These are phyloP conservation scores for Inonotus obliquus DNA, from an alignment of 1,284 basidiomycete genomes.

Conservation along the genomic window DNA sequence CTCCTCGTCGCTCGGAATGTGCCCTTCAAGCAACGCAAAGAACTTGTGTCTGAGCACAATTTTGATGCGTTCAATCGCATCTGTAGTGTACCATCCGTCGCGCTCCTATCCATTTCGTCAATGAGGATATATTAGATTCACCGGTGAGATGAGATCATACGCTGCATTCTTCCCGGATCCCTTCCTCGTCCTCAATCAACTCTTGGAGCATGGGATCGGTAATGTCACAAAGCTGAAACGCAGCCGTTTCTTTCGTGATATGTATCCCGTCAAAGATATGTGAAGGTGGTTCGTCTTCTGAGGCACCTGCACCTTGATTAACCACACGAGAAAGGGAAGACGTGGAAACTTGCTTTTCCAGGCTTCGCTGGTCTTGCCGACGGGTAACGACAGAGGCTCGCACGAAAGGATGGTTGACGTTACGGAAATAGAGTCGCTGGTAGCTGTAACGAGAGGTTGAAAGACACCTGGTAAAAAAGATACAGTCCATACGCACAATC, in stretches of 20 bases:
- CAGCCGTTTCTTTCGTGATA: slow-evolving; percentile 76
- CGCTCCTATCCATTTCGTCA: slow-evolving; percentile 48
- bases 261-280: slow-evolving; percentile 89
- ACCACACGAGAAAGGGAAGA: background rate
- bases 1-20: slow-evolving; percentile 64
- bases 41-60: slow-evolving; percentile 83
- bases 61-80: slow-evolving; percentile 78
- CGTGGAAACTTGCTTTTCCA: slow-evolving; percentile 14
- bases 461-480: slow-evolving; percentile 11
- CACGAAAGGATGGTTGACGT: slow-evolving; percentile 72
- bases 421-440: slow-evolving; percentile 81
- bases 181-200: slow-evolving; percentile 72
- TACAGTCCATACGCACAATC: slow-evolving; percentile 50
- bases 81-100: slow-evolving; percentile 81
- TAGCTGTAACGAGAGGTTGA: slow-evolving; percentile 43
- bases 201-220: slow-evolving; percentile 74
- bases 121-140: background rate
- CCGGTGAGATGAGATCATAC: slow-evolving; percentile 39
- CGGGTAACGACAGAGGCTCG: slow-evolving; percentile 65
- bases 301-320: background rate
- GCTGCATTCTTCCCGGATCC: slow-evolving; percentile 64
- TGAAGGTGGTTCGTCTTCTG: slow-evolving; percentile 34
- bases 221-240: slow-evolving; percentile 93
- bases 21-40: slow-evolving; percentile 75
- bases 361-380: slow-evolving; percentile 55